These are phyloP conservation scores for Zizania palustris DNA, from an alignment of 202 grass and related monocot species.

Conservation along the genomic window DNA sequence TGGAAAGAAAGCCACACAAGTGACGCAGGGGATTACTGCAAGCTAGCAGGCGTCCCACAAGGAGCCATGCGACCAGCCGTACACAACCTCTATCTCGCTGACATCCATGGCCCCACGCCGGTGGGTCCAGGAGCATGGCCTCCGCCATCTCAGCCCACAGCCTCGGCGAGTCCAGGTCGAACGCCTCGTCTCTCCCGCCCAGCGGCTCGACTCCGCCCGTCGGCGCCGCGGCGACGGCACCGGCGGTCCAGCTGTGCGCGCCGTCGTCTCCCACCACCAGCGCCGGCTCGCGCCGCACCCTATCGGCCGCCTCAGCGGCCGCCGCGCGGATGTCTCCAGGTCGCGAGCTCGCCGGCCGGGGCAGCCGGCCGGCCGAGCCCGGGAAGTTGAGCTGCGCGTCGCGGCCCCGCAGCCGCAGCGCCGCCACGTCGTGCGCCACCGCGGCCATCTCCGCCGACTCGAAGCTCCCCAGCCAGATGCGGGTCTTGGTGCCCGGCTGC, in stretches of 20 bases:
- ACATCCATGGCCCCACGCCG: constrained; percentile 17
- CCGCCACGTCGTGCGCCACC: constrained; percentile 79
- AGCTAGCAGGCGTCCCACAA: constrained; percentile 60
- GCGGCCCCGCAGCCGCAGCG: constrained; percentile 60
- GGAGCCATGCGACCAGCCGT: constrained; percentile 55
- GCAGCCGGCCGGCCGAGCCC: too few relatives aligned
- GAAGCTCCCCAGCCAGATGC: constrained; percentile 88
- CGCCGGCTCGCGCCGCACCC: constrained; percentile 48
- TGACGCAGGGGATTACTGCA: not conserved
- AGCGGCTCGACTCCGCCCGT: too few relatives aligned
- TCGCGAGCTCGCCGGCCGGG: too few relatives aligned
- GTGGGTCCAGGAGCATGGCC: constrained; percentile 72
- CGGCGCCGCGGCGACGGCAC: not conserved
- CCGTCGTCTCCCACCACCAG: not conserved
- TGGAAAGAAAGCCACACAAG: not conserved
- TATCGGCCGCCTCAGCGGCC: too few relatives aligned
- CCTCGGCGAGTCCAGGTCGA: constrained; percentile 60
- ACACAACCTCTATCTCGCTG: constrained; percentile 33
- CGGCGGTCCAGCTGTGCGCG: not conserved
- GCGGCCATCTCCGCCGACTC: constrained; percentile 82
- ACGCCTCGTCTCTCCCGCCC: constrained; percentile 61
- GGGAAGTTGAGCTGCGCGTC: constrained; percentile 81
- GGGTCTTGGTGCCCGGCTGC: constrained; percentile 73
- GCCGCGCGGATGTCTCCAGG: too few relatives aligned
- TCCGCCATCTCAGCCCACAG: constrained; percentile 78